Percentiles rank a stretch among this genome's conserved stretches.
phyloP scores from a whole-genome alignment of 805 yeast genomes.

The Metschnikowia hibisci region DNA sequence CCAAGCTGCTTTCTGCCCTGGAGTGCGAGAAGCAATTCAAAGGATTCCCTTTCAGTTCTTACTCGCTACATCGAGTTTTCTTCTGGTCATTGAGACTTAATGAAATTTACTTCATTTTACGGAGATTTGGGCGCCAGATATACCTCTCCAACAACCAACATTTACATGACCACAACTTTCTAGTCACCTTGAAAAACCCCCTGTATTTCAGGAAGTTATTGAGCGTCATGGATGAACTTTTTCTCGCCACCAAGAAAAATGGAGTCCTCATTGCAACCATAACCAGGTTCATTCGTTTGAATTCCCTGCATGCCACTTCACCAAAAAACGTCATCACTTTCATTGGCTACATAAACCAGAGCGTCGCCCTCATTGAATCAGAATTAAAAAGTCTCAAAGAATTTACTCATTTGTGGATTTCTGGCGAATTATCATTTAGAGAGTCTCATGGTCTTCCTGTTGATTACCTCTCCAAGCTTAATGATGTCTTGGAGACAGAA shows the following conservation, averaged over 20 bases:
- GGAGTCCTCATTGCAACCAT: conserved; percentile 47
- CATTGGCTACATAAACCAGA: conserved; percentile 40
- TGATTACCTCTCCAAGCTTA: conserved; percentile 19
- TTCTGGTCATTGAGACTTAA: conserved; percentile 45
- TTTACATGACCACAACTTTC: conserved; percentile 40
- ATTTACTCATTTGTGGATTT: conserved; percentile 41
- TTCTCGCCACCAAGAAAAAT: conserved; percentile 46
- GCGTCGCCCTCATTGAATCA: conserved; percentile 27
- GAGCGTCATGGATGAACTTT: conserved; percentile 32
- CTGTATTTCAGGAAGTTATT: conserved; percentile 18
- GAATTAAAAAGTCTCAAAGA: conserved; percentile 31
- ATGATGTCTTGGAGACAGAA: conserved; percentile 12
- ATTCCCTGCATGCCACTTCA: conserved; percentile 31
- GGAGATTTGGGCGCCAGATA: conserved; percentile 46
- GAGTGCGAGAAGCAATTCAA: conserved; percentile 9
- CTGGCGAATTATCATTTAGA: conserved; percentile 41
- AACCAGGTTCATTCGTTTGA: conserved; percentile 43
- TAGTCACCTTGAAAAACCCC: conserved; percentile 23
- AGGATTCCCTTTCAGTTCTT: conserved; percentile 31
- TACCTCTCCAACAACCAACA: conserved; percentile 42
- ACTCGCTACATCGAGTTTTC: conserved; percentile 45
- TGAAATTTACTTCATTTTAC: conserved; percentile 44
- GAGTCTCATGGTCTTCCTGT: conserved; percentile 30
- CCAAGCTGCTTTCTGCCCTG: conserved; percentile 11
- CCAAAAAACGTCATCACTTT: conserved; percentile 38